Base-by-base conservation (phyloP, 2,329 filamentous ascomycete species). In the Beauveria medogensis region DNA sequence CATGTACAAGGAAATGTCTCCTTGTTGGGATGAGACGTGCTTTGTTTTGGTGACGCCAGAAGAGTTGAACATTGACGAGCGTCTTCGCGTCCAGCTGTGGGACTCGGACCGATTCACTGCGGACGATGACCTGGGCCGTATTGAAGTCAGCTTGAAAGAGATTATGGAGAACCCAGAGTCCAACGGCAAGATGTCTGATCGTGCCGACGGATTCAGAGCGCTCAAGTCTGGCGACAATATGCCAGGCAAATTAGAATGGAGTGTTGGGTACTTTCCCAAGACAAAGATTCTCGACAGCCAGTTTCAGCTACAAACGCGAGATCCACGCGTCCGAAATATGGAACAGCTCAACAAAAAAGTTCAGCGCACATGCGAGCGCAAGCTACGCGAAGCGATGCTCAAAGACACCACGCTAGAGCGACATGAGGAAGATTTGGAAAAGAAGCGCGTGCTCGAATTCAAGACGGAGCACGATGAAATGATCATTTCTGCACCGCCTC, bases 121-220 rank as follows among this genome's bases (percentile, higher is more conserved):
- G 1, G 88, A 91, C 67, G 88, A 91, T 66, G 88, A 91, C 67
- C 77, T 91, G 1, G 88, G 89, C 18, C 81, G 88, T 18, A 88
- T 91, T 16, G 88, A 91, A 69, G 72, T 91, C 9, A 82, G 84
- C 62, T 71, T 91, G 37, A 87, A 87, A 67, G 72, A 82, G 4
- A 68, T 91, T 6, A 90, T 91, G 82, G 78, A 78, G 59, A 77
- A 75, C 50, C 68, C 78, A 0, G 76, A 83, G 24, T 84, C 85
- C 0, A 83, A 82, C 60, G 86, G 86, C 57, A 80, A 76, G 62
- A 84, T 90, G 75, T 78, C 78, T 59, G 78, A 87, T 47, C 79
- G 88, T 1, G 78, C 82, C 62, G 88, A 91, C 69, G 80, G 84
- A 2, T 87, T 91, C 69, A 78, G 77, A 44, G 85, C 86, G 5